Evolutionary conservation across 345 rosid genomes (phyloP).

Genomic region (Populus euphratica): DNA sequence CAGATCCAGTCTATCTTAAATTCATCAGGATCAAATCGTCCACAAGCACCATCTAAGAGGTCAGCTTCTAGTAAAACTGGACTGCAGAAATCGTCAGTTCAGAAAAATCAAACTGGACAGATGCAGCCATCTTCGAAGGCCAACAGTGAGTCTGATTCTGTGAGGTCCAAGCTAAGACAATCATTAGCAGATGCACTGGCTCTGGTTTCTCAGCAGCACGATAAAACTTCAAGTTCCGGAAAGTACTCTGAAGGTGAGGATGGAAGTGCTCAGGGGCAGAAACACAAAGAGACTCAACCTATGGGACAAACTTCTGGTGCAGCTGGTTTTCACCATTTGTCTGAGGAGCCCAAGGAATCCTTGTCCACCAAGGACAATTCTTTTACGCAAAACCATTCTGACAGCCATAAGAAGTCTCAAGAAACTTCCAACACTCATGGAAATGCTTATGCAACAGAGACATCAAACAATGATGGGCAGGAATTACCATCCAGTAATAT

Average conservation of each 20-base stretch:
- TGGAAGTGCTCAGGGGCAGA: slow-evolving; percentile 15
- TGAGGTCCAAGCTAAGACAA: slow-evolving; percentile 80
- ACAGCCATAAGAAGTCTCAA: slow-evolving; percentile 18
- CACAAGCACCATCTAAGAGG: slow-evolving; percentile 43
- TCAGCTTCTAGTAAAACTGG: slow-evolving; percentile 43
- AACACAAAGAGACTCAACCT: slow-evolving; percentile 26
- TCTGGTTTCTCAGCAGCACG: slow-evolving; percentile 47
- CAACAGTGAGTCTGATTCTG: slow-evolving; percentile 51
- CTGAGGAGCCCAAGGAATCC: slow-evolving; percentile 27
- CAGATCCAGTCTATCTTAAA: slow-evolving; percentile 38
- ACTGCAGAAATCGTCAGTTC: slow-evolving; percentile 23
- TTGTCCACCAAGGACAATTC: slow-evolving; percentile 21
- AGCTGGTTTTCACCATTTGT: slow-evolving; percentile 13
- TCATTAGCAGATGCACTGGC: slow-evolving; percentile 76
- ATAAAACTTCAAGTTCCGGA: slow-evolving; percentile 29
- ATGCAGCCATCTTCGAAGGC: slow-evolving; percentile 36
- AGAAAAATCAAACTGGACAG: slow-evolving; percentile 45
- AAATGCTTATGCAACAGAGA: slow-evolving; percentile 16
- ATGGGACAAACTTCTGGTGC: slow-evolving; percentile 17
- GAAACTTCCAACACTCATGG: slow-evolving; percentile 21
- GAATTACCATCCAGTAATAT: slow-evolving; percentile 38
- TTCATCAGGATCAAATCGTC: slow-evolving; percentile 36
- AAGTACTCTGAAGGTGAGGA: slow-evolving; percentile 41
- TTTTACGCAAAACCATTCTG: slow-evolving; percentile 16
- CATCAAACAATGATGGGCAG: slow-evolving; percentile 31